Percentiles rank a stretch among this genome's conserved stretches.
These are phyloP conservation scores for Melanomma pulvis-pyrius DNA, from an alignment of 495 filamentous ascomycete genomes.

Conservation along the genomic window DNA sequence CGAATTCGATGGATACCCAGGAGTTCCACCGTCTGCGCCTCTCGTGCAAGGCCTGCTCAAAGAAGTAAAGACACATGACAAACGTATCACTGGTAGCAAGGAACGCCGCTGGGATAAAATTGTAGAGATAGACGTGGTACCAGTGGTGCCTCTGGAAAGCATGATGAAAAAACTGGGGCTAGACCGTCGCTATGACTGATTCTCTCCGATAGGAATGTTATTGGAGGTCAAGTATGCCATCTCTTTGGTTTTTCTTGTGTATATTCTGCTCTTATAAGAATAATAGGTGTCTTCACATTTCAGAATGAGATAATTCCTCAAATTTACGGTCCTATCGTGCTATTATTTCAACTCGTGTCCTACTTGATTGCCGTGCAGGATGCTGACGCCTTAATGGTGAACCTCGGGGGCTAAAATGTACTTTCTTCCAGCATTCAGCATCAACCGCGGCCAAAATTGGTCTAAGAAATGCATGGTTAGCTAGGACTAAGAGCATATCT, in stretches of 20 bases:
- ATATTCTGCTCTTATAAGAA: no score
- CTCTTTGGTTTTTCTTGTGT: neutral
- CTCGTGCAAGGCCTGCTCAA: constrained; percentile 71
- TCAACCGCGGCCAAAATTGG: no score
- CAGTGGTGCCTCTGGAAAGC: neutral
- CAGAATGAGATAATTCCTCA: no score
- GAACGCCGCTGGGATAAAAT: constrained; percentile 63
- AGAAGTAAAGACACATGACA: constrained; percentile 54
- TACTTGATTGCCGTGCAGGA: no score
- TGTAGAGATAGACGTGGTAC: constrained; percentile 14
- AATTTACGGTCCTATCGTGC: no score
- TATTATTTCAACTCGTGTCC: no score
- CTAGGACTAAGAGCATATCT: no score
- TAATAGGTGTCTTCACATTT: no score
- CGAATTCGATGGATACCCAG: constrained; percentile 70
- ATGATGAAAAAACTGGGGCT: constrained; percentile 16
- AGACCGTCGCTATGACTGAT: neutral
- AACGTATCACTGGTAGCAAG: constrained; percentile 68
- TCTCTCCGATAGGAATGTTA: neutral
- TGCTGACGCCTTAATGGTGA: no score
- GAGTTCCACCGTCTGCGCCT: constrained; percentile 43
- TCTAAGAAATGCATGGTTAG: no score
- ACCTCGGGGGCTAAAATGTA: no score
- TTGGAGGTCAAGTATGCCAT: neutral
- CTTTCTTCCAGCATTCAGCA: no score